A percentile compares a stretch with the other conserved stretches of the same genome.
These are phyloP conservation scores for Thraustotheca clavata DNA, from an alignment of 352 stramenopile species.

Conservation along the genomic window DNA sequence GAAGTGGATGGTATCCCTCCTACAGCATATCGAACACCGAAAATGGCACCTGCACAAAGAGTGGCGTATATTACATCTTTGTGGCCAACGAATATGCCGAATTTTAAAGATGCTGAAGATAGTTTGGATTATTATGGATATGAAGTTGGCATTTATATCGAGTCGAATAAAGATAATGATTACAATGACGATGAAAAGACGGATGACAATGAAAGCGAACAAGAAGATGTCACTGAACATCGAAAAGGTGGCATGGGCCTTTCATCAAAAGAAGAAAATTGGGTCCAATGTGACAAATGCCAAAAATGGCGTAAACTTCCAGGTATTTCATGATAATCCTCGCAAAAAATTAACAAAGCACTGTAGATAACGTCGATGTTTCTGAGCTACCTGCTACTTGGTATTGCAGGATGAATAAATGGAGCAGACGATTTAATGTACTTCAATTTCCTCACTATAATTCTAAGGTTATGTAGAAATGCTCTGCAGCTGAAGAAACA, in stretches of 20 bases:
- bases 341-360: not conserved
- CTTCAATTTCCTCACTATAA: slow-evolving; percentile 10
- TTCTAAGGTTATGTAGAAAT: slow-evolving; percentile 43
- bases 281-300: slow-evolving; percentile 82
- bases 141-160: slow-evolving; percentile 61
- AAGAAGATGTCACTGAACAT: slow-evolving; percentile 25
- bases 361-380: slow-evolving; percentile 64
- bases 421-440: slow-evolving; percentile 73
- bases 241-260: slow-evolving; percentile 34
- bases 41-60: slow-evolving; percentile 45
- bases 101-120: slow-evolving; percentile 50
- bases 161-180: slow-evolving; percentile 32
- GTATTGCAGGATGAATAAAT: slow-evolving; percentile 85
- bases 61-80: slow-evolving; percentile 59
- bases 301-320: slow-evolving; percentile 73
- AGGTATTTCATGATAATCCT: slow-evolving; percentile 32
- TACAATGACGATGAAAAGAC: not conserved
- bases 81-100: slow-evolving; percentile 50
- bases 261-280: slow-evolving; percentile 74
- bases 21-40: slow-evolving; percentile 33
- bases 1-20: slow-evolving; percentile 35
- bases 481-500: slow-evolving; percentile 50
- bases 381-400: slow-evolving; percentile 58
- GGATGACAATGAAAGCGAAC: slow-evolving; percentile 23
- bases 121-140: slow-evolving; percentile 73